Percentiles rank a stretch among this genome's conserved stretches.
Evolutionary conservation across 768 basidiomycete genomes (phyloP).

Genomic region (Tulasnella sp.): DNA sequence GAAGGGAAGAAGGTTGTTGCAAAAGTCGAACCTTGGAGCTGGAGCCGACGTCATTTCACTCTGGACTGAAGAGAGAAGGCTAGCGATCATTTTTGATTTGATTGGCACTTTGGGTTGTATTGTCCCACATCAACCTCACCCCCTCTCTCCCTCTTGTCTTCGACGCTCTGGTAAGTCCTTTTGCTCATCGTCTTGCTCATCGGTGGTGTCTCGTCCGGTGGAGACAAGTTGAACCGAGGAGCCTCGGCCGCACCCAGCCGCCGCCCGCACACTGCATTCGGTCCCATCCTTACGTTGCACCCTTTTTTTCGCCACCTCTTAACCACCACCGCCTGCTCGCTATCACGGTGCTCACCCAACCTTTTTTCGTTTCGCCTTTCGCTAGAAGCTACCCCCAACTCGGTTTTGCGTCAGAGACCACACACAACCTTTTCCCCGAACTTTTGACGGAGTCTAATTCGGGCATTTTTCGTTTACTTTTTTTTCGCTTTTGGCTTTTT

Average conservation of each 20-base stretch:
- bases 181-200: too few relatives aligned
- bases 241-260: too few relatives aligned
- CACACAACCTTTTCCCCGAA: not conserved
- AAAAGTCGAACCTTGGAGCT: not conserved
- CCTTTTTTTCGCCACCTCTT: not conserved
- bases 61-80: not conserved
- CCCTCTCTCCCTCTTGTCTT: too few relatives aligned
- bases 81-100: not conserved
- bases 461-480: not conserved
- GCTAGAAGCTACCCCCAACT: not conserved
- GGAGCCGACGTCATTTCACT: slow-evolving; percentile 1
- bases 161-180: too few relatives aligned
- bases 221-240: too few relatives aligned
- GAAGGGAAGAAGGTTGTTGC: not conserved
- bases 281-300: slow-evolving; percentile 8
- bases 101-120: not conserved
- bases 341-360: not conserved
- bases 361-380: too few relatives aligned
- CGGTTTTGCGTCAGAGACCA: not conserved
- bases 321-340: not conserved
- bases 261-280: not conserved
- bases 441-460: slow-evolving; percentile 6
- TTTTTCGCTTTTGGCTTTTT: not conserved
- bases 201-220: too few relatives aligned
- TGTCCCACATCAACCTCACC: not conserved